Percentiles rank a stretch among this genome's conserved stretches.
Conservation (phyloP, 176 grass and related monocot genomes). For the Echinochloa phyllopogon region DNA sequence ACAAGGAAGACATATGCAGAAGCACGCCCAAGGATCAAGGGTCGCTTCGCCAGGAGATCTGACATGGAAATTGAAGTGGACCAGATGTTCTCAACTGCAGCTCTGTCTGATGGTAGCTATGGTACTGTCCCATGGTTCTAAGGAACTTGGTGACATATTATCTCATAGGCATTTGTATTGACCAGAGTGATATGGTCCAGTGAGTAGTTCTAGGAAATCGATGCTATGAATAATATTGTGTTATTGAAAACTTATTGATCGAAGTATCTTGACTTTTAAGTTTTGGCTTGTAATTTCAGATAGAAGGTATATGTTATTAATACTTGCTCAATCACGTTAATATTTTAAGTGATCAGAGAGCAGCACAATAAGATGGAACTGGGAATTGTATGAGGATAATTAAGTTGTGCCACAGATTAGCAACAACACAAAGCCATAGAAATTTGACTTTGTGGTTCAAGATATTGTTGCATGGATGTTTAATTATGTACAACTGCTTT, state of each 20-base stretch:
- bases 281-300: conserved; percentile 30
- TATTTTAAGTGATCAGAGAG: conserved; percentile 25
- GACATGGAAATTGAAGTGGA: conserved; percentile 62
- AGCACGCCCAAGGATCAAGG: conserved; percentile 66
- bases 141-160: not conserved
- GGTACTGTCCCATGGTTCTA: conserved; percentile 61
- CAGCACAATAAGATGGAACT: not conserved
- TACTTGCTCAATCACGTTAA: conserved; percentile 7
- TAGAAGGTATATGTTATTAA: not conserved
- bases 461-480: not conserved
- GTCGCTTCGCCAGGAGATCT: conserved; percentile 60
- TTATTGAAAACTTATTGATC: not conserved
- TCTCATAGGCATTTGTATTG: conserved; percentile 21
- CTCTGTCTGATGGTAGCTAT: conserved; percentile 53
- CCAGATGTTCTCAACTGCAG: conserved; percentile 59
- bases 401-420: not conserved
- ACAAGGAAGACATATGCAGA: conserved; percentile 66
- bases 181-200: conserved; percentile 11
- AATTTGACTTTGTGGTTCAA: not conserved
- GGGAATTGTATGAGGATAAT: not conserved
- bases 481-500: not conserved
- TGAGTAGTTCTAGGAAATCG: conserved; percentile 31
- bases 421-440: not conserved
- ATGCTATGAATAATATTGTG: conserved; percentile 36
- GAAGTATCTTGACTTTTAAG: conserved; percentile 2